These are phyloP conservation scores for Pyronema domesticum DNA, from an alignment of 495 filamentous ascomycete species.

Conservation along the genomic window DNA sequence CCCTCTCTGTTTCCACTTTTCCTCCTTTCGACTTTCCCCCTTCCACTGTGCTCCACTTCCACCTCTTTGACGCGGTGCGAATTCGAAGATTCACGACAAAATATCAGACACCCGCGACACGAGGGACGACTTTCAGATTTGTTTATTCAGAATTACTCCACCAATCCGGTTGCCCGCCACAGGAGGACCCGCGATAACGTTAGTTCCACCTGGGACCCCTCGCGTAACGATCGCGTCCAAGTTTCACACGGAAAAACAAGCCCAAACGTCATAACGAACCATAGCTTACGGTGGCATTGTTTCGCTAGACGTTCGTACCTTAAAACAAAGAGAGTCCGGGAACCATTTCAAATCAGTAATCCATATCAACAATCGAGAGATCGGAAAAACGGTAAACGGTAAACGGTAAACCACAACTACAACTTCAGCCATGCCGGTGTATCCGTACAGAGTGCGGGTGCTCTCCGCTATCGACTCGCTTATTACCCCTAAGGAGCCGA, in stretches of 20 bases:
- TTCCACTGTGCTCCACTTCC: too few relatives aligned
- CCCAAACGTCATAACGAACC: not conserved
- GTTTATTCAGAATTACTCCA: not conserved
- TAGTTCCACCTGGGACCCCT: too few relatives aligned
- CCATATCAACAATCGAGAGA: not conserved
- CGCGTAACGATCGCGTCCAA: too few relatives aligned
- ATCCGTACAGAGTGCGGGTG: constrained; percentile 23
- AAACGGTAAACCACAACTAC: not conserved
- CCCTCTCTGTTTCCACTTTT: too few relatives aligned
- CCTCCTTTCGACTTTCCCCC: too few relatives aligned
- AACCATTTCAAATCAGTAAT: not conserved
- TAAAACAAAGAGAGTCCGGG: not conserved
- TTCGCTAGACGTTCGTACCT: not conserved
- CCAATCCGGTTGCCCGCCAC: too few relatives aligned
- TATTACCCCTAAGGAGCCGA: constrained; percentile 10
- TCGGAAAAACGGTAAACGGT: not conserved
- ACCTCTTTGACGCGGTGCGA: too few relatives aligned
- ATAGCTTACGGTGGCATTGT: not conserved
- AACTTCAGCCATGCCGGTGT: constrained; percentile 12
- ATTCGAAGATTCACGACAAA: too few relatives aligned
- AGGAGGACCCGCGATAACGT: too few relatives aligned
- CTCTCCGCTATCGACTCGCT: constrained; percentile 21
- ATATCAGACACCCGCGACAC: too few relatives aligned
- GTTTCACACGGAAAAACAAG: too few relatives aligned
- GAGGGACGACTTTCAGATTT: not conserved